A percentile compares a stretch with the other conserved stretches of the same genome.
Conservation (phyloP, 768 basidiomycete genomes). For the Rhizopogon vesiculosus region DNA sequence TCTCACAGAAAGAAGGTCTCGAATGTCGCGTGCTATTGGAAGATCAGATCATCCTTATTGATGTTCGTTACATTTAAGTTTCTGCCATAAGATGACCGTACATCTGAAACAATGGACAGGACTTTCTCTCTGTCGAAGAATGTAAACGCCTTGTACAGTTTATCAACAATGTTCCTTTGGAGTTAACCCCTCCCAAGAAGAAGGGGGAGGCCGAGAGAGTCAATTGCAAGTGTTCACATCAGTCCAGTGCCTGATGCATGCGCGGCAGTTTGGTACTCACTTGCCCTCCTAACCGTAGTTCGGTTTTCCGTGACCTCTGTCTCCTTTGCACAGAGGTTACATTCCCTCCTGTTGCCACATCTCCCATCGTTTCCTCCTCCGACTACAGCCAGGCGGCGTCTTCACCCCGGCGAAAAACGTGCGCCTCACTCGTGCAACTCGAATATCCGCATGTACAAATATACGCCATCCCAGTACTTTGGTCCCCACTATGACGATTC, state of each 20-base stretch:
- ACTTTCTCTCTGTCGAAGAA: constrained; percentile 53
- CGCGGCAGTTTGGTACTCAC: not conserved
- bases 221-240: constrained; percentile 46
- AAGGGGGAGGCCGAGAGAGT: constrained; percentile 67
- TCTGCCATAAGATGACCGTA: not conserved
- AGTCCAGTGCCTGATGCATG: not conserved
- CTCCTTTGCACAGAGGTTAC: constrained; percentile 54
- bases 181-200: constrained; percentile 68
- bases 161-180: constrained; percentile 55
- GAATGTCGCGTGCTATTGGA: constrained; percentile 47
- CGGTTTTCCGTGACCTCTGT: constrained; percentile 56
- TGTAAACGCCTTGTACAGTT: constrained; percentile 57
- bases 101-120: constrained; percentile 29
- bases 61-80: constrained; percentile 34
- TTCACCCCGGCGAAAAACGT: constrained; percentile 18
- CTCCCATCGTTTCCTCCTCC: constrained; percentile 50
- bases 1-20: constrained; percentile 41
- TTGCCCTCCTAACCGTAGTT: constrained; percentile 32
- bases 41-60: constrained; percentile 60
- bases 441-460: constrained; percentile 73
- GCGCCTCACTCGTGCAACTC: constrained; percentile 60
- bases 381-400: constrained; percentile 23
- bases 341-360: constrained; percentile 47
- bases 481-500: constrained; percentile 77
- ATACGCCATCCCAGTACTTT: constrained; percentile 59